Conservation (phyloP, 257 asterid genomes). For the Osmanthus fragrans region DNA sequence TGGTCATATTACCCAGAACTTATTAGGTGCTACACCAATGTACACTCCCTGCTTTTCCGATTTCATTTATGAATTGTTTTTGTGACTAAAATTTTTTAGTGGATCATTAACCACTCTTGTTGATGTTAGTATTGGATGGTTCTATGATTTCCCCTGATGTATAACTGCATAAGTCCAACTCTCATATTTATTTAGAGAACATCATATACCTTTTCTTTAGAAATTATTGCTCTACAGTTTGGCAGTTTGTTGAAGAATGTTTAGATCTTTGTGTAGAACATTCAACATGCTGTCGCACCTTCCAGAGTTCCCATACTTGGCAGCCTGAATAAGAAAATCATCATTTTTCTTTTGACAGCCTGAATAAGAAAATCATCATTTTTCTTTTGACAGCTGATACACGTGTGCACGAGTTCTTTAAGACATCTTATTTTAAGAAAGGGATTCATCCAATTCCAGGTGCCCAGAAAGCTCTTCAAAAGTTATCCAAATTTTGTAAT, state of each 20-base stretch:
- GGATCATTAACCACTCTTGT: not conserved
- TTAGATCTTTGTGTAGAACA: not conserved
- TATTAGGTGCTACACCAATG: not conserved
- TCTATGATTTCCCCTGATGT: not conserved
- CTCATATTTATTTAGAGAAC: not conserved
- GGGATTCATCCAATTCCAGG: conserved; percentile 95
- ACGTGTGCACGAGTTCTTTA: conserved; percentile 93
- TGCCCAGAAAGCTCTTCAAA: conserved; percentile 75
- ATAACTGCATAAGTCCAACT: not conserved
- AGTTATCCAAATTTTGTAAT: conserved; percentile 59
- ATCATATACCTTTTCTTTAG: not conserved
- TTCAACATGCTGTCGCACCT: not conserved
- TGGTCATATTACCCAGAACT: not conserved
- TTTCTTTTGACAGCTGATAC: conserved; percentile 35
- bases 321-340: conserved; percentile 2
- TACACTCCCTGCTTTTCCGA: not conserved
- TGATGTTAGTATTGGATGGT: not conserved
- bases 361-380: conserved; percentile 4
- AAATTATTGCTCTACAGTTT: not conserved
- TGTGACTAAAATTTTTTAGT: not conserved
- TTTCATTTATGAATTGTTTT: not conserved
- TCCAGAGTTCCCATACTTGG: conserved; percentile 1
- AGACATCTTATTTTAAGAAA: conserved; percentile 77
- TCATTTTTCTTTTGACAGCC: conserved; percentile 23
- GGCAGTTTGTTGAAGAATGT: not conserved